Evolutionary conservation across 768 basidiomycete species (phyloP).

Genomic region (Amanita fuliginea): DNA sequence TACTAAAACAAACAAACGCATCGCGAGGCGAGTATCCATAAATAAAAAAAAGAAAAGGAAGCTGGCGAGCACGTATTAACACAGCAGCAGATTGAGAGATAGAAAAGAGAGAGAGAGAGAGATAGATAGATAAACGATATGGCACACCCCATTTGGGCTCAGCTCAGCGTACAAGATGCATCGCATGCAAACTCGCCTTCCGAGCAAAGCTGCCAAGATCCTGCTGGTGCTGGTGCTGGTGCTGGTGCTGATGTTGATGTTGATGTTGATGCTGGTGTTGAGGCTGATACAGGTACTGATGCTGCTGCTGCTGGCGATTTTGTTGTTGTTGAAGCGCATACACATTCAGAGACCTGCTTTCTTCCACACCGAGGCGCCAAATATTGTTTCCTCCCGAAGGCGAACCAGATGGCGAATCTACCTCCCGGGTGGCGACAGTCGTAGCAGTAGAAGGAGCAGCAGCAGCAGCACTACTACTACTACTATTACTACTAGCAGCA

Average conservation of each 20-base stretch:
- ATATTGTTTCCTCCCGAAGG: slow-evolving; percentile 39
- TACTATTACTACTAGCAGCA: no score
- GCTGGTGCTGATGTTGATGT: no score
- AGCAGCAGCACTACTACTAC: no score
- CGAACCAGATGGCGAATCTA: slow-evolving; percentile 16
- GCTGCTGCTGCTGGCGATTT: no score
- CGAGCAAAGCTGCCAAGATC: slow-evolving; percentile 25
- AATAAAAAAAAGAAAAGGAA: background rate
- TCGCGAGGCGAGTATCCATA: background rate
- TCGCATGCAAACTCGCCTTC: slow-evolving; percentile 17
- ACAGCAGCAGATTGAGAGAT: background rate
- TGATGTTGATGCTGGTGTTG: slow-evolving; percentile 23
- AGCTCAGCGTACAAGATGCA: background rate
- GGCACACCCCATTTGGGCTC: no score
- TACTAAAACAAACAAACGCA: background rate
- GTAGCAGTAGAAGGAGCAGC: no score
- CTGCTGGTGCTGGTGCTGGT: slow-evolving; percentile 15
- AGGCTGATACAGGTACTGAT: no score
- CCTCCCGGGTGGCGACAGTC: slow-evolving; percentile 7
- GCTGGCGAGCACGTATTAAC: background rate
- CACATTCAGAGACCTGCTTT: slow-evolving; percentile 43
- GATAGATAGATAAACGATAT: no score
- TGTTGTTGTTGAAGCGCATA: slow-evolving; percentile 28
- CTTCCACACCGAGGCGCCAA: slow-evolving; percentile 66
- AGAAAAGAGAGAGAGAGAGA: no score